Evolutionary conservation across 768 basidiomycete genomes (phyloP).

Genomic region (Flagelloscypha sp.): DNA sequence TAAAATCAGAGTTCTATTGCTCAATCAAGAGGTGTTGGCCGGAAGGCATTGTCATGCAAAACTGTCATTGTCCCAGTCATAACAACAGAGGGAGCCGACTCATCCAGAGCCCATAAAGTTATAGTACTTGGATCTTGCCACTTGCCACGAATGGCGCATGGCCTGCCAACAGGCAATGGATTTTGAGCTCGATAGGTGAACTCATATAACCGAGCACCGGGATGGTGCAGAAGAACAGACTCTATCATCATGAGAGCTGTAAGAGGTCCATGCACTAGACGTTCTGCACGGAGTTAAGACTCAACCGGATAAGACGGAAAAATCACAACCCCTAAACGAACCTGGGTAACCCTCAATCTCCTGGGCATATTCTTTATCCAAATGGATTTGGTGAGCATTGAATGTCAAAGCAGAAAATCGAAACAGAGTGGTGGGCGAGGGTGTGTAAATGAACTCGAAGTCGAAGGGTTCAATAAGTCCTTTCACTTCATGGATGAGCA

Average conservation of each 20-base stretch:
- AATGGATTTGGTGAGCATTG: slow-evolving; percentile 79
- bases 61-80: no score
- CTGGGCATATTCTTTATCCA: slow-evolving; percentile 67
- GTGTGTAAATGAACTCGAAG: slow-evolving; percentile 60
- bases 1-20: no score
- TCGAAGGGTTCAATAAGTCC: slow-evolving; percentile 40
- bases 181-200: slow-evolving; percentile 59
- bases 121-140: slow-evolving; percentile 21
- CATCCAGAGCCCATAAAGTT: slow-evolving; percentile 32
- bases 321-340: slow-evolving; percentile 17
- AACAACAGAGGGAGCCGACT: no score
- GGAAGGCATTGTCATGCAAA: no score
- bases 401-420: slow-evolving; percentile 82
- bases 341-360: slow-evolving; percentile 67
- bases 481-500: slow-evolving; percentile 29
- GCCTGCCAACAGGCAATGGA: slow-evolving; percentile 35
- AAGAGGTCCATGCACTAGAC: slow-evolving; percentile 79
- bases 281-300: slow-evolving; percentile 40
- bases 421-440: slow-evolving; percentile 67
- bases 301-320: not conserved
- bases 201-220: slow-evolving; percentile 32
- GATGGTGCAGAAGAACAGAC: slow-evolving; percentile 40
- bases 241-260: slow-evolving; percentile 77
- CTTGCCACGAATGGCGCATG: slow-evolving; percentile 29
- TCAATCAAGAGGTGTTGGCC: no score